Conservation (phyloP, 176 grass and related monocot species). For the Elymus sibiricus region DNA sequence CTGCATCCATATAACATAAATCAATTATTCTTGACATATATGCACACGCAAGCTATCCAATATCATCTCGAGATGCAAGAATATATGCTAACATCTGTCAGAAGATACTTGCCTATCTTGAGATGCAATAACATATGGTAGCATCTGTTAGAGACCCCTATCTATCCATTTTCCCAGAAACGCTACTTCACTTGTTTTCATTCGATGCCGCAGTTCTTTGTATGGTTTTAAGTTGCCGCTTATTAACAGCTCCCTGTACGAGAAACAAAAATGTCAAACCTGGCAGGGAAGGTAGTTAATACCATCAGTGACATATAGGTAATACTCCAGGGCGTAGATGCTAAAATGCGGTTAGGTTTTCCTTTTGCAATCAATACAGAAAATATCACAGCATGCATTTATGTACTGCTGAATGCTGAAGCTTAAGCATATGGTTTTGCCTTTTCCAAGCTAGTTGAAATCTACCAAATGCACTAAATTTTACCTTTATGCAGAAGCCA, state of each 20-base stretch:
- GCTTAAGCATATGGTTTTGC: neutral
- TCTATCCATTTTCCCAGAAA: neutral
- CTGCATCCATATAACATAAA: no score
- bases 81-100: no score
- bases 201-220: neutral
- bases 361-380: neutral
- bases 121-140: no score
- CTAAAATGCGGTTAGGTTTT: neutral
- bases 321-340: neutral
- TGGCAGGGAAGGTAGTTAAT: neutral
- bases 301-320: neutral
- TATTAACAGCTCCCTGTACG: neutral
- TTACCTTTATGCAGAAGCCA: neutral
- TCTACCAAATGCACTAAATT: neutral
- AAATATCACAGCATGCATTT: neutral
- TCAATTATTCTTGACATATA: no score
- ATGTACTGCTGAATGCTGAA: neutral
- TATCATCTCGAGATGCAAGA: no score
- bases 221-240: neutral
- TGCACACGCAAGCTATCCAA: no score
- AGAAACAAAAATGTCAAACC: neutral
- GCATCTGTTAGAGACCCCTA: no score
- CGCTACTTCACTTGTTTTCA: neutral
- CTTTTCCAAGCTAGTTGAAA: slow-evolving; percentile 8
- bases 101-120: no score